A percentile compares a stretch with the other conserved stretches of the same genome.
Evolutionary conservation across 2,329 filamentous ascomycete genomes (phyloP).

Genomic region (Aspergillus brunneoviolaceus): DNA sequence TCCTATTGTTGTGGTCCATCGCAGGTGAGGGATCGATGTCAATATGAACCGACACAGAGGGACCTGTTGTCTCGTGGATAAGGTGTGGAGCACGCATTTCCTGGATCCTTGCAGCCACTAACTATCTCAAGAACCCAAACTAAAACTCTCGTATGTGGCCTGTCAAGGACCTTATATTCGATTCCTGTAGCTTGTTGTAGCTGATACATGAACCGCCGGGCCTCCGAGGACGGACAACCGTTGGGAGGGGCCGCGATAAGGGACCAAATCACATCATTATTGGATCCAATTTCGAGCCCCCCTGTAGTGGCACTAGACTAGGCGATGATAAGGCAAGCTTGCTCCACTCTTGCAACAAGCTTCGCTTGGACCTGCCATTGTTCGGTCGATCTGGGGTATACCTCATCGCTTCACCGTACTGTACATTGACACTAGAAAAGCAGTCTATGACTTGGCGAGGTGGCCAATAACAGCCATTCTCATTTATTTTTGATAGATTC

Average conservation of each 20-base stretch:
- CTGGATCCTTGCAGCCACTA: not conserved
- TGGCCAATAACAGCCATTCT: no score
- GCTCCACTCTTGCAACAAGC: not conserved
- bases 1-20: not conserved
- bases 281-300: not conserved
- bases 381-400: not conserved
- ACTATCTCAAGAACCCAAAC: no score
- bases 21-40: not conserved
- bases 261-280: not conserved
- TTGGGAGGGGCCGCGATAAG: not conserved
- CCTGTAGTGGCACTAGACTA: no score
- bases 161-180: not conserved
- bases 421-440: no score
- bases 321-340: no score
- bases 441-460: no score
- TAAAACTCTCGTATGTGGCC: not conserved
- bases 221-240: not conserved
- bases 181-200: no score
- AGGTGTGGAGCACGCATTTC: not conserved
- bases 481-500: no score
- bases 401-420: no score
- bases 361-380: not conserved
- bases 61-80: not conserved
- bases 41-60: slow-evolving; percentile 2
- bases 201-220: not conserved